A percentile compares a stretch with the other conserved stretches of the same genome.
Conservation (phyloP, 305 asterid species). For the Caryopteris hybrid region DNA sequence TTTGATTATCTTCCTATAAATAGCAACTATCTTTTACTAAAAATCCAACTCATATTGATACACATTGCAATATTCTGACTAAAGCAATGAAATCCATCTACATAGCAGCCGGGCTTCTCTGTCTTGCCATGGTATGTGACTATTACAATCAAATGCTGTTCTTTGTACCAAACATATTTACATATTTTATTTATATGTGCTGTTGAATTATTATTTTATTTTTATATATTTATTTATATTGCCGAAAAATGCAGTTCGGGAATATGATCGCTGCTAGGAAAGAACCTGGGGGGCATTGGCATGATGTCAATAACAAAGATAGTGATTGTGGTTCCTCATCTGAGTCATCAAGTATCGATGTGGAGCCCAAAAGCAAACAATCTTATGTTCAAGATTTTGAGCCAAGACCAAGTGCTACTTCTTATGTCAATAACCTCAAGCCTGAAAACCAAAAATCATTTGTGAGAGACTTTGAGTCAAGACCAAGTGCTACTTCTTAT, state of each 20-base stretch:
- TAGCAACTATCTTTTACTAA: not conserved
- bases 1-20: constrained; percentile 13
- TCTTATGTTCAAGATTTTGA: not conserved
- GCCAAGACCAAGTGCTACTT: not conserved
- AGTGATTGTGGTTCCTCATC: too few species aligned
- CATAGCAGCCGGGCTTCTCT: constrained; percentile 13
- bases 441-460: not conserved
- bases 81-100: constrained; percentile 15
- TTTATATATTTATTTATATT: too few species aligned
- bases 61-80: not conserved
- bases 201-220: too few species aligned
- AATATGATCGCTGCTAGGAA: constrained; percentile 18
- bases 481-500: not conserved
- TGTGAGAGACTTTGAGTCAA: constrained; percentile 3
- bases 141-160: too few species aligned
- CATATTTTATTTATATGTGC: too few species aligned
- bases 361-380: not conserved
- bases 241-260: constrained; percentile 13
- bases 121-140: constrained; percentile 34
- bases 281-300: too few species aligned
- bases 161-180: too few species aligned
- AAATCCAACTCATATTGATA: not conserved
- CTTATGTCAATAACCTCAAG: not conserved
- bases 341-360: too few species aligned
- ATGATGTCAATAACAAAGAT: too few species aligned